Evolutionary conservation across 257 asterid genomes (phyloP).

Genomic region (Solanum chmielewskii): DNA sequence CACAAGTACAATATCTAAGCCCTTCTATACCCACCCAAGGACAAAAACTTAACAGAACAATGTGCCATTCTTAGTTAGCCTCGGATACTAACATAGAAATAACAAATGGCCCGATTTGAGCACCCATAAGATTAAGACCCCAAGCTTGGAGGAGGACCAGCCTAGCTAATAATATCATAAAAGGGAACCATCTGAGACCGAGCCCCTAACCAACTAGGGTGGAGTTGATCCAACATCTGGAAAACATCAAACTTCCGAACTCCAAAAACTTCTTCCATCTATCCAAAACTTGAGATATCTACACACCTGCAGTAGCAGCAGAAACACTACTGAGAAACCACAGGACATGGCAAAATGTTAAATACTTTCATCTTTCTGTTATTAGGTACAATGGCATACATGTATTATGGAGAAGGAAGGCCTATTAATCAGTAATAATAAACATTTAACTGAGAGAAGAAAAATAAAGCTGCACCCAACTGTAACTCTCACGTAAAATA

Average conservation of each 20-base stretch:
- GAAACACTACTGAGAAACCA: not conserved
- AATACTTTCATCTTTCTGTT: not conserved
- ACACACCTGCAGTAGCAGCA: not conserved
- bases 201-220: not conserved
- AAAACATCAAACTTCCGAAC: not conserved
- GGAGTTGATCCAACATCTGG: not conserved
- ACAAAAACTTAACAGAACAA: not conserved
- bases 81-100: not conserved
- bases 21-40: not conserved
- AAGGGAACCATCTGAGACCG: not conserved
- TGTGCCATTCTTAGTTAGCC: not conserved
- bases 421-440: not conserved
- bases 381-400: not conserved
- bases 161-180: not conserved
- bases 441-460: not conserved
- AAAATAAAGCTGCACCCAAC: not conserved
- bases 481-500: not conserved
- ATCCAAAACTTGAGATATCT: not conserved
- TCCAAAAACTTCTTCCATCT: not conserved
- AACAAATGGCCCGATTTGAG: not conserved
- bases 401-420: not conserved
- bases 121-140: not conserved
- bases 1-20: not conserved
- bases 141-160: not conserved
- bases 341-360: not conserved